A percentile compares a stretch with the other conserved stretches of the same genome.
Conservation (phyloP, 1,284 basidiomycete genomes). For the Ceratorhiza oryzae-sativae region DNA sequence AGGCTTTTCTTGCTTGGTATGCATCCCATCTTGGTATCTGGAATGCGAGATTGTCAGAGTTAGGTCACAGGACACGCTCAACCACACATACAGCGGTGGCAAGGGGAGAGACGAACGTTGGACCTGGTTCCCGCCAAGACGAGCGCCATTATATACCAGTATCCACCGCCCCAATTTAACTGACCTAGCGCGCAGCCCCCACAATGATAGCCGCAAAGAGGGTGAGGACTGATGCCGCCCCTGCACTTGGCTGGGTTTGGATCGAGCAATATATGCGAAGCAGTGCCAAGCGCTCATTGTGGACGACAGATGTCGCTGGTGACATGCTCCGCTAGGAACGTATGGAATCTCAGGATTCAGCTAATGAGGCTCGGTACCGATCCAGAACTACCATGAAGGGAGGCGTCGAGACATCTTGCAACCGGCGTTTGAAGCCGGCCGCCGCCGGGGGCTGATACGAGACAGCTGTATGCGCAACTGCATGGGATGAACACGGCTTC, state of each 20-base stretch:
- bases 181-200: neutral
- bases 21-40: conserved; percentile 4
- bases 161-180: neutral
- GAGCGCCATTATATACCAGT: neutral
- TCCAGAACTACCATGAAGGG: too few species aligned
- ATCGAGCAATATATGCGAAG: too few species aligned
- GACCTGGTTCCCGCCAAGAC: too few species aligned
- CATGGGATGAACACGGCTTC: too few species aligned
- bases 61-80: neutral
- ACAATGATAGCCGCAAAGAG: neutral
- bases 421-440: too few species aligned
- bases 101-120: too few species aligned
- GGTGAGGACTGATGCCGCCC: neutral
- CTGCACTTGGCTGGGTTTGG: neutral
- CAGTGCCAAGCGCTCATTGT: neutral
- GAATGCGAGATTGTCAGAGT: too few species aligned
- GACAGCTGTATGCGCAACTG: too few species aligned
- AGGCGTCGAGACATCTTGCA: too few species aligned
- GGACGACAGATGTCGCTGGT: neutral
- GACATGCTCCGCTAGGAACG: neutral
- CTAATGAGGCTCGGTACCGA: neutral
- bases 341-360: too few species aligned
- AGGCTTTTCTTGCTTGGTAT: conserved; percentile 6
- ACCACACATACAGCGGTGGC: too few species aligned
- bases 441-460: too few species aligned